Base-by-base conservation (phyloP, 805 yeast species). In the Candida sithepensis region DNA sequence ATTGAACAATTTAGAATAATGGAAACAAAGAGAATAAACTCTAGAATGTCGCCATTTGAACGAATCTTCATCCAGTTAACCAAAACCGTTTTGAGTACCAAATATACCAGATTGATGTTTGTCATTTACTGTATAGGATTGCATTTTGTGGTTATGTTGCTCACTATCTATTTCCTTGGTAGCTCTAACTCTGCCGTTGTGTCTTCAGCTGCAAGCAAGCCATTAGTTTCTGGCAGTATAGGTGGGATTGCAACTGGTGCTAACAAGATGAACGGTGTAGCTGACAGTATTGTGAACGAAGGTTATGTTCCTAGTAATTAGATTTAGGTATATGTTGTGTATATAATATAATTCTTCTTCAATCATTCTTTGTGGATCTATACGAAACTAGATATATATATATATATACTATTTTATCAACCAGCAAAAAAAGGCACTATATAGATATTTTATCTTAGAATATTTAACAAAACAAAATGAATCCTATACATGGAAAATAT, bases 1-100 rank as follows among this genome's bases (percentile, higher is more conserved):
- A 80, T 90, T 50, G 92, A 87, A 55, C 85, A 81, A 58, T 88
- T 92, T 66, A 78, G 95, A 57, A 77, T 82, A 40, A 71, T 81
- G 52, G 97, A 89, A 61, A 79, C 85, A 32, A 89, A 85, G 57
- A 73, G 96, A 54, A 83, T 86, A 41, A 75, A 77, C 43, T 80
- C 90, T 7, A 77, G 79, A 42, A 72, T 90, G 63, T 82, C 91
- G 2, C 86, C 94, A 2, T 61, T 86, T 47, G 97, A 94, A 57
- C 74, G 95, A 49, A 66, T 87, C n/a, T 85, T 84, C 53, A 79
- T 82, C 49, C 79, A 82, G 48, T 73, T 86, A 51, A 84, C 96
- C 1, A 74, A 88, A 54, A 77, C 86, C 0, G 78, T 90, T n/a
- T 69, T 90, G 48, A 84, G 91, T 16, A 88, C 88, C 44, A 75